Conservation (phyloP, 2,329 filamentous ascomycete genomes). For the Calonectria pseudoreteaudii region DNA sequence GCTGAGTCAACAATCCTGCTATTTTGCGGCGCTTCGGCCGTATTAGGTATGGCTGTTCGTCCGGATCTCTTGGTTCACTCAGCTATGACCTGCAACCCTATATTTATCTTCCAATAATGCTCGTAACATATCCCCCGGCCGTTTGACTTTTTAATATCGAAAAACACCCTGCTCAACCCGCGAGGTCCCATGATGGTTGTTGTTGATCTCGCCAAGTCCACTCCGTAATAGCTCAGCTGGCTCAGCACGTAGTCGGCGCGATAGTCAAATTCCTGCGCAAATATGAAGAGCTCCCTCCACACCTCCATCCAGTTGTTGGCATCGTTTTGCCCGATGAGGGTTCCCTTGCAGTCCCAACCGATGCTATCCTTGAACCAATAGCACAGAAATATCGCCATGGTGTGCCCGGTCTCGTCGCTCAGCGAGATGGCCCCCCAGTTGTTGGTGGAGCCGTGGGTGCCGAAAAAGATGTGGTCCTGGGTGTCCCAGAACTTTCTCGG, state of each 20-base stretch:
- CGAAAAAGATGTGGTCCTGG: constrained; percentile 13
- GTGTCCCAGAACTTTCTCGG: constrained; percentile 14
- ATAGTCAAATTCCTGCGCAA: neutral
- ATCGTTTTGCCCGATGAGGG: neutral
- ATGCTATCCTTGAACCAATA: neutral
- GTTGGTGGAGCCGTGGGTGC: neutral
- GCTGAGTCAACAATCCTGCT: no score
- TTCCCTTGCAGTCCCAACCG: constrained; percentile 3
- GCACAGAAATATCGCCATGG: constrained; percentile 1
- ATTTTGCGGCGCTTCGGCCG: no score
- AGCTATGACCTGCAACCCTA: neutral
- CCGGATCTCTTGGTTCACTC: neutral
- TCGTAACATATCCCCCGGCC: neutral
- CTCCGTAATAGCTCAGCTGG: neutral
- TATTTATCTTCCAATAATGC: constrained; percentile 11
- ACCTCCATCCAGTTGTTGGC: neutral
- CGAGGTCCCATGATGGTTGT: neutral
- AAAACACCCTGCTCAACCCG: neutral
- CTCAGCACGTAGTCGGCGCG: neutral
- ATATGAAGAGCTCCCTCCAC: constrained; percentile 7
- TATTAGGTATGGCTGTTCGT: no score
- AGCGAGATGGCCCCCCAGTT: constrained; percentile 12
- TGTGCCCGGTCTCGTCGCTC: neutral
- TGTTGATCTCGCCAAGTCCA: neutral
- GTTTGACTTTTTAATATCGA: constrained; percentile 1